These are phyloP conservation scores for Globisporangium iwayamae DNA, from an alignment of 352 stramenopile genomes.

Conservation along the genomic window DNA sequence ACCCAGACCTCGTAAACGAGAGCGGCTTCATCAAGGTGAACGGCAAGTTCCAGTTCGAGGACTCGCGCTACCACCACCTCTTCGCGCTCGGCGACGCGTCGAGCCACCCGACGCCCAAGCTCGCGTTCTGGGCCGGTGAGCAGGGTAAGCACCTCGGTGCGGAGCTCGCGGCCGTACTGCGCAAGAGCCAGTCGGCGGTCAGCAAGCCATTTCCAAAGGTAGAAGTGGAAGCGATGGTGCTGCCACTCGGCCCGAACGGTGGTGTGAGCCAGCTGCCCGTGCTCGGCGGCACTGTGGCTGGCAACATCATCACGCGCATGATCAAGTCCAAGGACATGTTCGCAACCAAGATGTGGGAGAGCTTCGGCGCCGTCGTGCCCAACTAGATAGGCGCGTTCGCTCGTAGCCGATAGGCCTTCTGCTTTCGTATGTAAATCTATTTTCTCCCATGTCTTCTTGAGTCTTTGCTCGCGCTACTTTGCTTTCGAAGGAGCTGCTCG, in stretches of 20 bases:
- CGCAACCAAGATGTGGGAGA: slow-evolving; percentile 30
- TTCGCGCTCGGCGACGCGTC: slow-evolving; percentile 56
- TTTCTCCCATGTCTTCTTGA: background rate
- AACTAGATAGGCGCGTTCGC: background rate
- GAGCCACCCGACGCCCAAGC: slow-evolving; percentile 44
- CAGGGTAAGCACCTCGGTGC: slow-evolving; percentile 27
- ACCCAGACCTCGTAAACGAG: slow-evolving; percentile 23
- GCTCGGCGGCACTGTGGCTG: slow-evolving; percentile 42
- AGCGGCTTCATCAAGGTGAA: slow-evolving; percentile 45
- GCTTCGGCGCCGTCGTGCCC: slow-evolving; percentile 26
- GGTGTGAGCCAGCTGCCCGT: slow-evolving; percentile 52
- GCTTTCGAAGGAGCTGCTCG: background rate
- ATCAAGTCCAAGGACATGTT: slow-evolving; percentile 56
- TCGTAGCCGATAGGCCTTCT: background rate
- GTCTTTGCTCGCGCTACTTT: background rate
- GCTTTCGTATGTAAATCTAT: background rate
- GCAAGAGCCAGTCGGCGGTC: slow-evolving; percentile 1
- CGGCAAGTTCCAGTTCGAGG: slow-evolving; percentile 38
- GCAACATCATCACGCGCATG: slow-evolving; percentile 44
- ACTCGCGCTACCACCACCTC: slow-evolving; percentile 34
- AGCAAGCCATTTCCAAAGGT: slow-evolving; percentile 20
- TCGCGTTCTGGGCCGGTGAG: slow-evolving; percentile 28
- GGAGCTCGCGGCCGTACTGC: background rate
- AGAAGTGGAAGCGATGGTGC: slow-evolving; percentile 26
- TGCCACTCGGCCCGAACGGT: slow-evolving; percentile 50